Conservation (phyloP, 225 moss, liverwort and hornwort genomes). For the Pseudisothecium myosuroides region DNA sequence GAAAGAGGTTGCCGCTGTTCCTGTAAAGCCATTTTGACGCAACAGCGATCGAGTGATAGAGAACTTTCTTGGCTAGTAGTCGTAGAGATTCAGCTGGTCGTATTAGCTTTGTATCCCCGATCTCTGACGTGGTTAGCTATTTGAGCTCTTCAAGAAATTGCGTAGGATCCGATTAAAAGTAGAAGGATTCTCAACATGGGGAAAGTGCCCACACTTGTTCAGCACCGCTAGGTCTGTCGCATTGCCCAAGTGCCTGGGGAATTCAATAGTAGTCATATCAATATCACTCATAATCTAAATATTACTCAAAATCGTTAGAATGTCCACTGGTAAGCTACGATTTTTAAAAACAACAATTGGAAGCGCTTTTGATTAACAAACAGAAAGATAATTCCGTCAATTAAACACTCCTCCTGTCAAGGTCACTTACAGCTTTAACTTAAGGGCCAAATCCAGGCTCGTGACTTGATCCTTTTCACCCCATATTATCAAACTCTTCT, state of each 20-base stretch:
- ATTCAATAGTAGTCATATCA: not conserved
- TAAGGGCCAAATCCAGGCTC: not conserved
- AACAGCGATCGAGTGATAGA: not conserved
- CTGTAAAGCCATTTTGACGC: not conserved
- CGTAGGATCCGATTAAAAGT: constrained; percentile 14
- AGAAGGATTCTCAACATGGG: constrained; percentile 19
- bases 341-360: not conserved
- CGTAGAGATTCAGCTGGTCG: not conserved
- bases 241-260: constrained; percentile 23
- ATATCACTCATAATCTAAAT: not conserved
- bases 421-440: constrained; percentile 18
- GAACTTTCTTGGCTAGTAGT: not conserved
- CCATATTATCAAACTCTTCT: constrained; percentile 24
- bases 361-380: not conserved
- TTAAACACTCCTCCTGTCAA: not conserved
- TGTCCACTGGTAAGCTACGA: not conserved
- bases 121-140: not conserved
- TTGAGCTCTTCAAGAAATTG: constrained; percentile 5
- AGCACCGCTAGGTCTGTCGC: constrained; percentile 10
- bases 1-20: not conserved
- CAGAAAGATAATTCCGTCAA: not conserved
- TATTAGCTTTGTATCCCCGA: not conserved
- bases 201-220: constrained; percentile 38
- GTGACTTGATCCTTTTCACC: constrained; percentile 17
- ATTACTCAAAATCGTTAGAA: not conserved